Conservation (phyloP, 768 basidiomycete genomes). For the Leucosporidium creatinivorum region DNA sequence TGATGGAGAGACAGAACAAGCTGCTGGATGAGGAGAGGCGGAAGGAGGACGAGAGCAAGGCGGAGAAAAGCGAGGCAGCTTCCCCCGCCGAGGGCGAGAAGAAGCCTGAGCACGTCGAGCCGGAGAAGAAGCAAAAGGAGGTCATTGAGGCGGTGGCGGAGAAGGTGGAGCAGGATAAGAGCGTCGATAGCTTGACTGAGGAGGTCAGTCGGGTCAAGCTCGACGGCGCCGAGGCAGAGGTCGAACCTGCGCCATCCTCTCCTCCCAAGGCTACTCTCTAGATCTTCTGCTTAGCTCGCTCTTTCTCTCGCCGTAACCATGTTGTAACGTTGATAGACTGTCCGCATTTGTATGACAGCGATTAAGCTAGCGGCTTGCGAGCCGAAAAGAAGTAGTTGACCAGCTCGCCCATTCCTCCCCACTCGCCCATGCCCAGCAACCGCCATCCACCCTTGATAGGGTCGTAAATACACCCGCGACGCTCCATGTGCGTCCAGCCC, state of each 20-base stretch:
- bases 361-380: constrained; percentile 18
- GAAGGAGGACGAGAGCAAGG: not conserved
- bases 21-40: not conserved
- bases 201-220: no score
- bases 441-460: constrained; percentile 22
- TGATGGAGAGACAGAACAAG: constrained; percentile 2
- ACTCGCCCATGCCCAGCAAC: constrained; percentile 12
- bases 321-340: not conserved
- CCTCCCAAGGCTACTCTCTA: not conserved
- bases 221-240: no score
- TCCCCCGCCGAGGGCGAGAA: not conserved
- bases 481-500: constrained; percentile 18
- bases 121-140: not conserved
- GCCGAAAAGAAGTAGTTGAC: constrained; percentile 30
- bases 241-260: no score
- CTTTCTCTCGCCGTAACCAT: not conserved
- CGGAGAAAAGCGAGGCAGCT: not conserved
- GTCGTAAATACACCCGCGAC: constrained; percentile 27
- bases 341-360: not conserved
- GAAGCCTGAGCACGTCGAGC: not conserved
- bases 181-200: no score
- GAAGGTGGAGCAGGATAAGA: not conserved
- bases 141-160: not conserved
- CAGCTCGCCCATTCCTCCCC: constrained; percentile 16
- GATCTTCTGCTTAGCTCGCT: not conserved